A percentile compares a stretch with the other conserved stretches of the same genome.
Evolutionary conservation across 768 basidiomycete genomes (phyloP).

Genomic region (Naganishia onofrii): DNA sequence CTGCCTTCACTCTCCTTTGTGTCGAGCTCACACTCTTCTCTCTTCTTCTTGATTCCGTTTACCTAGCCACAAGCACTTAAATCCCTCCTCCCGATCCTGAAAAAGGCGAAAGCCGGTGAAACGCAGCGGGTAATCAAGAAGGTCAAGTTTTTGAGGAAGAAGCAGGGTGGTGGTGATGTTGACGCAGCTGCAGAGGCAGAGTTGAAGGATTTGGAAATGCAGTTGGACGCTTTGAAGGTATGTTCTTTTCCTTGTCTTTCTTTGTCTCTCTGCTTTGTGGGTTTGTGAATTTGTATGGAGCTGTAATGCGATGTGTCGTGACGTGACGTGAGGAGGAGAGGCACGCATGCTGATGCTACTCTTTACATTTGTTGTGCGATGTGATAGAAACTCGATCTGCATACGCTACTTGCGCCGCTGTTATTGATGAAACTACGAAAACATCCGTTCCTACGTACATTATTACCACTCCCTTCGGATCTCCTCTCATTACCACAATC

Average conservation of each 20-base stretch:
- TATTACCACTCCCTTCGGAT: constrained; percentile 57
- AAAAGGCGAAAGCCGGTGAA: constrained; percentile 78
- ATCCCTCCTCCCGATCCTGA: constrained; percentile 70
- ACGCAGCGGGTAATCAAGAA: constrained; percentile 77
- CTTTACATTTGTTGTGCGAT: neutral
- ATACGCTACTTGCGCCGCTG: constrained; percentile 64
- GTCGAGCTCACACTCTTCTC: constrained; percentile 39
- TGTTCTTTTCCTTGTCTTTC: constrained; percentile 20
- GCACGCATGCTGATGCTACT: neutral
- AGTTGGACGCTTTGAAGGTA: constrained; percentile 69
- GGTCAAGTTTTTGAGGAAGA: constrained; percentile 67
- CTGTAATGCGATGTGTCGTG: too few relatives aligned
- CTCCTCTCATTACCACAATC: constrained; percentile 47
- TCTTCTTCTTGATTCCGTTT: neutral
- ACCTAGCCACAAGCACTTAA: constrained; percentile 73
- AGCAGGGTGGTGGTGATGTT: constrained; percentile 51
- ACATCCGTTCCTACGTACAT: constrained; percentile 61
- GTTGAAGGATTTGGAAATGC: constrained; percentile 60
- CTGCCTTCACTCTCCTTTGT: neutral
- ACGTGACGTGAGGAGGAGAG: too few relatives aligned
- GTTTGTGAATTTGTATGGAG: too few relatives aligned
- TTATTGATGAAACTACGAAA: constrained; percentile 71
- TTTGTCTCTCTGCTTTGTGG: neutral
- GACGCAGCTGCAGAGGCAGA: constrained; percentile 51
- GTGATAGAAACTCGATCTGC: constrained; percentile 61